These are phyloP conservation scores for Geoglossum glabrum DNA, from an alignment of 495 filamentous ascomycete genomes.

Conservation along the genomic window DNA sequence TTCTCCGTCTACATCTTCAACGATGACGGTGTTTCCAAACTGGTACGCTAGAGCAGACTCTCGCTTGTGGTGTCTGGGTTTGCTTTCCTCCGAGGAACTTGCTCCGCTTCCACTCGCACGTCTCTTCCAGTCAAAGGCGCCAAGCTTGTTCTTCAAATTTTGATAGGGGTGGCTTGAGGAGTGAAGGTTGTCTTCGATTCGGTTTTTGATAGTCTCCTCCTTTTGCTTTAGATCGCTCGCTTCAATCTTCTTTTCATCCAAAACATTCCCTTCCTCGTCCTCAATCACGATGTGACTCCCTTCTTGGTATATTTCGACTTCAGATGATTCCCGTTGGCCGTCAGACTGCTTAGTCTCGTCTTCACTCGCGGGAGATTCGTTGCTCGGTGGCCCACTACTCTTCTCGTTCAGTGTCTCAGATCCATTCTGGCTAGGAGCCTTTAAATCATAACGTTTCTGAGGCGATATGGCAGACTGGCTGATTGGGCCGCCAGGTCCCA, in stretches of 20 bases:
- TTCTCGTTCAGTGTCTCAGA: constrained; percentile 21
- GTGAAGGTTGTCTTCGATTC: constrained; percentile 24
- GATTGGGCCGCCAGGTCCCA: constrained; percentile 72
- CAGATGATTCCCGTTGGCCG: constrained; percentile 5
- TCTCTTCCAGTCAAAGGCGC: constrained; percentile 22
- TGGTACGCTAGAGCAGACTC: constrained; percentile 78
- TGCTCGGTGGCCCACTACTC: constrained; percentile 10
- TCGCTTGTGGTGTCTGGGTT: constrained; percentile 19
- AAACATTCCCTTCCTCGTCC: constrained; percentile 71
- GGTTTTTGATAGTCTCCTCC: constrained; percentile 36
- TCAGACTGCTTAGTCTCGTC: background rate
- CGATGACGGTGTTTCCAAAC: constrained; percentile 91
- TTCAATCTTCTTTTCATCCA: constrained; percentile 32
- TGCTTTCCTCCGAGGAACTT: constrained; percentile 9
- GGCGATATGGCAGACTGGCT: constrained; percentile 80
- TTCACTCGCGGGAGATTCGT: constrained; percentile 17
- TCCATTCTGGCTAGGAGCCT: constrained; percentile 14
- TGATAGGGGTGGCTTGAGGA: constrained; percentile 13
- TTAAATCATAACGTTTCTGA: constrained; percentile 26
- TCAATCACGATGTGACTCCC: constrained; percentile 69
- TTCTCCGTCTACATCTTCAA: constrained; percentile 94
- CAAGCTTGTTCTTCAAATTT: constrained; percentile 16
- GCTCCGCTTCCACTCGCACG: constrained; percentile 10
- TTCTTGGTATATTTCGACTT: constrained; percentile 57
- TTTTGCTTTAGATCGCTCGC: constrained; percentile 34